Evolutionary conservation across 306 rosid species (phyloP).

Genomic region (Acmispon strigosus): DNA sequence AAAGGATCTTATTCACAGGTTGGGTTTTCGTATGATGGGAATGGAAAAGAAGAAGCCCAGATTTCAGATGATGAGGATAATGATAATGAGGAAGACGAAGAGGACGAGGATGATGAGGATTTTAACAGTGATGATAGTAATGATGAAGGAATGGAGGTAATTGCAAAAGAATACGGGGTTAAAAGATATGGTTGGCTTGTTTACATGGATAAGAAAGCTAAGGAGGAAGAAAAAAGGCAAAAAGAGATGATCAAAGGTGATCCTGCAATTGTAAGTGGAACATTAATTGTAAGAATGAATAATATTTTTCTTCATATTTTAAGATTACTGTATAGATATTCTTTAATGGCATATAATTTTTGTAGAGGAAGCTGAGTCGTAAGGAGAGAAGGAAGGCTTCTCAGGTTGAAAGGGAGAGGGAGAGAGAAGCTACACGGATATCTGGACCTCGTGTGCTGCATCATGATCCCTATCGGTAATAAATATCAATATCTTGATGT

Average conservation of each 20-base stretch:
- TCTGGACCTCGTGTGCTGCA: slow-evolving; percentile 77
- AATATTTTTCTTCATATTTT: background rate
- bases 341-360: slow-evolving; percentile 1
- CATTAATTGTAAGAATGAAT: background rate
- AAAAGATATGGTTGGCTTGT: slow-evolving; percentile 98
- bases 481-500: slow-evolving; percentile 3
- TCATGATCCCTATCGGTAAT: slow-evolving; percentile 94
- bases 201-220: slow-evolving; percentile 94
- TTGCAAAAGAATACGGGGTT: slow-evolving; percentile 91
- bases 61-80: slow-evolving; percentile 70
- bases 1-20: slow-evolving; percentile 94
- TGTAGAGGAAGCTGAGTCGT: slow-evolving; percentile 93
- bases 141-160: slow-evolving; percentile 95
- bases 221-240: slow-evolving; percentile 94
- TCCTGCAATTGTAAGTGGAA: slow-evolving; percentile 85
- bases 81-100: slow-evolving; percentile 76
- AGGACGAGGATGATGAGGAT: slow-evolving; percentile 77
- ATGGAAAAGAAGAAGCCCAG: slow-evolving; percentile 78
- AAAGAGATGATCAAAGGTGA: slow-evolving; percentile 95
- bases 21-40: slow-evolving; percentile 83
- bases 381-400: slow-evolving; percentile 97
- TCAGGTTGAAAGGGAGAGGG: slow-evolving; percentile 95
- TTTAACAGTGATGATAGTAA: slow-evolving; percentile 92
- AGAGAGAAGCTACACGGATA: slow-evolving; percentile 69
- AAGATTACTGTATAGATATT: background rate